Evolutionary conservation across 78 protist genomes (phyloP), one percentile per base, ranked within the genome.

Genomic region (Pigoraptor vietnamica): DNA sequence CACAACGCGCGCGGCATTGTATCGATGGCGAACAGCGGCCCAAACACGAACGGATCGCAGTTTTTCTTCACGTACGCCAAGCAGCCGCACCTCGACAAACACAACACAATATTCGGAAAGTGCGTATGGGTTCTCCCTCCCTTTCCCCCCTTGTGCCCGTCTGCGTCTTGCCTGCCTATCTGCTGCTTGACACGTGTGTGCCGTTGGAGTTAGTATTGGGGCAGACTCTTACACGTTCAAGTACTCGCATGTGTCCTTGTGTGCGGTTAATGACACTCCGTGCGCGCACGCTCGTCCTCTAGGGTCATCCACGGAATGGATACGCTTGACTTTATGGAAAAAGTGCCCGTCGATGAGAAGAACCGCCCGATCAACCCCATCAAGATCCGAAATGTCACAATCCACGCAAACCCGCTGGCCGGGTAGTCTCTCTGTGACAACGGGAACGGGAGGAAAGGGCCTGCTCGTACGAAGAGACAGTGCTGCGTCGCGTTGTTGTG

Each of bases 81-180:
- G 79, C 96, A 91, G 37, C 90, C 95, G 79, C 96, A 95, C 86
- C 93, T 98, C 9, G 95, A 98, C 94, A 92, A 92, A 84, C 87
- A 88, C 29, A 94, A 96, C 93, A 96, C 99, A 10, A 91, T 98
- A 24, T 95, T 98, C 55, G 99, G 98, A 33, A 92, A 92, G 97
- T 94, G 91, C 23, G 95, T 92, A 25, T 1, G 0, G 82, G 14
- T 32, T 1, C 37, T 2, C 38, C 9, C 38, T 0, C 24, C 34
- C 25, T 23, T 14, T 29, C 25, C 2, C 9, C 9, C 34, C 34
- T 0, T 24, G 33, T 67, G 14, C 29, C n/a, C 1, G 29, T 67
- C 2, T 24, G 33, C 29, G 33, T 67, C n/a, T 24, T 40, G 56
- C 14, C 25, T 40, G 56, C 56, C 14, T 2, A 19, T 2, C 14